Percentiles rank a stretch among this genome's conserved stretches.
Conservation (phyloP, 2,329 filamentous ascomycete species). For the Neonectria hederae region DNA sequence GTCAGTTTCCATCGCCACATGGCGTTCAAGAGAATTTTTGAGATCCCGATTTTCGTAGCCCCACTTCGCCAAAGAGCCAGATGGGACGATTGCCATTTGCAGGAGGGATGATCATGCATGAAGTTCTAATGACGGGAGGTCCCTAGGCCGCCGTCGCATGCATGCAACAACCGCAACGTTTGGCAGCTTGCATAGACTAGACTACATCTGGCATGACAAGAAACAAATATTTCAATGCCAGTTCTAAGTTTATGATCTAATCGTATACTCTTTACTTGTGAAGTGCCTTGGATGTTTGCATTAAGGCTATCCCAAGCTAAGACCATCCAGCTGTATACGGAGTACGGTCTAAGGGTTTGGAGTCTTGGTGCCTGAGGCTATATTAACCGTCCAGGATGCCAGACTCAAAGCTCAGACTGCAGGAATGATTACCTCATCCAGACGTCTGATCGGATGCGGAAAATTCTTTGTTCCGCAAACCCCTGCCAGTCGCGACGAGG, state of each 20-base stretch:
- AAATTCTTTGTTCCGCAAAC: constrained; percentile 28
- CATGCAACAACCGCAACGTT: background rate
- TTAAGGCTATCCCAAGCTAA: too few species aligned
- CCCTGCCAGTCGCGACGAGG: constrained; percentile 42
- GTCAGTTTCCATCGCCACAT: background rate
- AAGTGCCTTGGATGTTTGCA: background rate
- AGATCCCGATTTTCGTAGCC: background rate
- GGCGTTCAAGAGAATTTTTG: background rate
- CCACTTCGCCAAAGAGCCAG: background rate
- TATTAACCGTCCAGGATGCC: too few species aligned
- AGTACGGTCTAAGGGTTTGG: background rate
- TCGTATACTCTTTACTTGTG: background rate
- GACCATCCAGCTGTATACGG: too few species aligned
- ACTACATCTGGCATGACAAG: constrained; percentile 7
- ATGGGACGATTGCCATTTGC: background rate
- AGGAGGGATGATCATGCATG: background rate
- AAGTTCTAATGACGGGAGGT: background rate
- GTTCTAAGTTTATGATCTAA: constrained; percentile 1
- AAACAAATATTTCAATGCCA: constrained; percentile 1
- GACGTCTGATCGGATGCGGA: constrained; percentile 21
- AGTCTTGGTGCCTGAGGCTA: background rate
- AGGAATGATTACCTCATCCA: constrained; percentile 12
- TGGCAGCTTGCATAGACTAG: constrained; percentile 9
- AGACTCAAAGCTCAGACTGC: background rate
- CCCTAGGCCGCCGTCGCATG: background rate